phyloP scores from a whole-genome alignment of 805 yeast genomes.

The Yarrowia sp. region DNA sequence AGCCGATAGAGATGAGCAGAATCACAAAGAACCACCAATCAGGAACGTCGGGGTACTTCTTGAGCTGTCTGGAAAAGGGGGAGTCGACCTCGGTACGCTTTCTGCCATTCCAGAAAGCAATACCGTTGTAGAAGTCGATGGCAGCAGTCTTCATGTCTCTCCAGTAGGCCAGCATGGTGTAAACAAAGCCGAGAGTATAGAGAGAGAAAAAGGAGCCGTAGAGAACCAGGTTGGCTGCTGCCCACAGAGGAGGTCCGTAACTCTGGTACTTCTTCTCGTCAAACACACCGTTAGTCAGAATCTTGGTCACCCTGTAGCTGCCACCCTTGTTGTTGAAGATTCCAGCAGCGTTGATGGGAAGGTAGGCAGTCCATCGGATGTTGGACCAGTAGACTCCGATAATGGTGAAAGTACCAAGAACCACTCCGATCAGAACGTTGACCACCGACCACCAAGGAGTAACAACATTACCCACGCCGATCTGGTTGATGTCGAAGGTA shows the following conservation, averaged over 20 bases:
- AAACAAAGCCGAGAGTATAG: constrained; percentile 60
- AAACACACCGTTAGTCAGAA: constrained; percentile 53
- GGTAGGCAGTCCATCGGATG: constrained; percentile 58
- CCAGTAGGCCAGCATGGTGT: constrained; percentile 53
- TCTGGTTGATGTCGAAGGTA: constrained; percentile 55
- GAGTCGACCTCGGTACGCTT: constrained; percentile 52
- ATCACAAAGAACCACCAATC: constrained; percentile 58
- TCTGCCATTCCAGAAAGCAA: constrained; percentile 42
- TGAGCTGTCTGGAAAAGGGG: constrained; percentile 60
- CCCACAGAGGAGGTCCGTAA: constrained; percentile 64
- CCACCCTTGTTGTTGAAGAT: constrained; percentile 56
- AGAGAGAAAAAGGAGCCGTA: constrained; percentile 61
- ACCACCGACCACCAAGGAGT: constrained; percentile 41
- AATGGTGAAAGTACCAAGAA: constrained; percentile 40
- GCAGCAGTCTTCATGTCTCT: constrained; percentile 2
- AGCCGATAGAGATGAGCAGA: constrained; percentile 52
- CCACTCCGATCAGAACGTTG: constrained; percentile 27
- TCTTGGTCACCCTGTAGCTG: constrained; percentile 54
- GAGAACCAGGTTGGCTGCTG: constrained; percentile 60
- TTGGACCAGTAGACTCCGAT: constrained; percentile 54
- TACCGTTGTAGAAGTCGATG: constrained; percentile 1
- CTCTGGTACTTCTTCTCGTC: constrained; percentile 55
- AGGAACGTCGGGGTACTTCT: constrained; percentile 59
- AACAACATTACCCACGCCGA: constrained; percentile 36
- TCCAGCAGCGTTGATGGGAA: constrained; percentile 58